These are phyloP conservation scores for Hanseniaspora taiwanica DNA, from an alignment of 805 yeast species.

Conservation along the genomic window DNA sequence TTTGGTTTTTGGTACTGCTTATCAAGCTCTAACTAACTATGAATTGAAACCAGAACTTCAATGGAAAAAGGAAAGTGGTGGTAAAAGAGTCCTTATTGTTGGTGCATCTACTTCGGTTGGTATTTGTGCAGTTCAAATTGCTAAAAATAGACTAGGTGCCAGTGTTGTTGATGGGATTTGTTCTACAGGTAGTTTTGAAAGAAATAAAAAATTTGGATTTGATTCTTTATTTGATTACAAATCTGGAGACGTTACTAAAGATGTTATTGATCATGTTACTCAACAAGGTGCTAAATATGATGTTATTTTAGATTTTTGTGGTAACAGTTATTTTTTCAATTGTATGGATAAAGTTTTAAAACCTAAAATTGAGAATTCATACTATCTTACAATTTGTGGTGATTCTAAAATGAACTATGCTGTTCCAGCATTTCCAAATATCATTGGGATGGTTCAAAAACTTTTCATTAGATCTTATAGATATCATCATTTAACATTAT, in stretches of 20 bases:
- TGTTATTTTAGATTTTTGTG: conserved; percentile 51
- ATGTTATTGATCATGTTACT: conserved; percentile 21
- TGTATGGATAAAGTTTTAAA: conserved; percentile 32
- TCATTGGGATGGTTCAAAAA: conserved; percentile 4
- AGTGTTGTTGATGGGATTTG: conserved; percentile 43
- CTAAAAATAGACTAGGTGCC: conserved; percentile 35
- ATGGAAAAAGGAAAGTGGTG: neutral
- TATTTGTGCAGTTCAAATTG: conserved; percentile 38
- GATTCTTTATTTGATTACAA: conserved; percentile 45
- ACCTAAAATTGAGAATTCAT: conserved; percentile 32
- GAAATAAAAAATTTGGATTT: conserved; percentile 41
- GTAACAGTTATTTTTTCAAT: conserved; percentile 38
- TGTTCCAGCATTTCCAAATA: conserved; percentile 4
- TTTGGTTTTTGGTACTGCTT: conserved; percentile 53
- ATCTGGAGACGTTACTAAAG: conserved; percentile 26
- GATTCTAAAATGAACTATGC: conserved; percentile 28
- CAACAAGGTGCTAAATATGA: conserved; percentile 34
- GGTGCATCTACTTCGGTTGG: conserved; percentile 74
- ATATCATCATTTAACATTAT: conserved; percentile 14
- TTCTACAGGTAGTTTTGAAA: conserved; percentile 33
- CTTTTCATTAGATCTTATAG: conserved; percentile 19
- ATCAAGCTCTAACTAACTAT: conserved; percentile 21
- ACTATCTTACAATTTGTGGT: conserved; percentile 45
- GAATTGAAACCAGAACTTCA: conserved; percentile 15
- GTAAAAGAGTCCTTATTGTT: conserved; percentile 37